Percentiles rank a stretch among this genome's conserved stretches.
Evolutionary conservation across 768 basidiomycete genomes (phyloP).

Genomic region (Lactarius indigo): DNA sequence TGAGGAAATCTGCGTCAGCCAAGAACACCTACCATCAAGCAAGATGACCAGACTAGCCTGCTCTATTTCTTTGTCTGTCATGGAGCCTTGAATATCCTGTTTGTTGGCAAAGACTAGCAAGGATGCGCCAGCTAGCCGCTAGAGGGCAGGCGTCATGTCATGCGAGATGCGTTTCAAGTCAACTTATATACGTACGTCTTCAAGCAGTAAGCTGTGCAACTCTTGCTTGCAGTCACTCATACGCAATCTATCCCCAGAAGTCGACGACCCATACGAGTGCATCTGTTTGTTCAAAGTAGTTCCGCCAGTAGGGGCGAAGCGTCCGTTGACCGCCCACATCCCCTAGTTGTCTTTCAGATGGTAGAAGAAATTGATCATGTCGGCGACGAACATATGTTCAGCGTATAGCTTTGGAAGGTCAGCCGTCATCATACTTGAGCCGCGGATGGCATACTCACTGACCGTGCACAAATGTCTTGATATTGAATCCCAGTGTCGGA

Average conservation of each 20-base stretch:
- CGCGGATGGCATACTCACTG: constrained; percentile 51
- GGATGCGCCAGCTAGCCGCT: constrained; percentile 95
- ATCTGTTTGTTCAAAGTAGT: constrained; percentile 99
- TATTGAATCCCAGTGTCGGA: constrained; percentile 97
- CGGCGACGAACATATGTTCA: constrained; percentile 67
- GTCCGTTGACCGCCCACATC: constrained; percentile 97
- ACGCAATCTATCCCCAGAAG: constrained; percentile 84
- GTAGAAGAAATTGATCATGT: not conserved
- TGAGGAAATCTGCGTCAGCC: constrained; percentile 16
- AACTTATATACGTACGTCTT: constrained; percentile 62
- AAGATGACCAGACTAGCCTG: constrained; percentile 51
- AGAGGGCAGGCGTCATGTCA: constrained; percentile 8
- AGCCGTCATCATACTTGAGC: not conserved
- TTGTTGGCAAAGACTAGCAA: constrained; percentile 97
- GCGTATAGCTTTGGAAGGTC: constrained; percentile 51
- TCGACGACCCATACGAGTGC: constrained; percentile 99
- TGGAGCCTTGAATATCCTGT: constrained; percentile 87
- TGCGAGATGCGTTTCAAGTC: not conserved
- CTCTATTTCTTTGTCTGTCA: constrained; percentile 78
- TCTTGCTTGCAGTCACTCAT: constrained; percentile 89
- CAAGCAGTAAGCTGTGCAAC: constrained; percentile 77
- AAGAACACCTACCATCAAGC: not conserved
- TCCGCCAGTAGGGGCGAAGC: constrained; percentile 96
- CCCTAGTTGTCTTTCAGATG: constrained; percentile 50
- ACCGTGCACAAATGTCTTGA: constrained; percentile 91